Base-by-base conservation (phyloP, 176 grass and related monocot genomes). In the Juncus effusus region DNA sequence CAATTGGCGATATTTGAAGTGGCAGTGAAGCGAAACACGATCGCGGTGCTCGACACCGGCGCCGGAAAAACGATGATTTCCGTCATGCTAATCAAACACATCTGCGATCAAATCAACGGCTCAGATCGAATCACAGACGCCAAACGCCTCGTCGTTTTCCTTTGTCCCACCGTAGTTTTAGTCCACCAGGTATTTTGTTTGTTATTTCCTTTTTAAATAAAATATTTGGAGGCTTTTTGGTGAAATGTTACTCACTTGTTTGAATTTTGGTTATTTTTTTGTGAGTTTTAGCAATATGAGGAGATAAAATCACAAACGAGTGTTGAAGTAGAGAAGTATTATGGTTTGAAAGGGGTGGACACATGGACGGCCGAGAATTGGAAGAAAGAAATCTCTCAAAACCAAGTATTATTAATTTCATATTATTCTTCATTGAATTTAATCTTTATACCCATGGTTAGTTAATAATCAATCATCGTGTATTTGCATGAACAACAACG, bases 61-160 rank as follows among this genome's bases (percentile, higher is more conserved):
- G 56, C 87, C 0, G 92, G 84, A 52, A 96, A 86, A 77, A 96
- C 92, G 13, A 96, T 96, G 87, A 88, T 91, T 16, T 81, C 92
- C 3, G 74, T 88, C 16, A 96, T 96, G 92, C 85, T 96, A 37
- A 91, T 96, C 56, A 85, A 84, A 38, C 40, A 88, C 38, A 64
- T 91, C 41, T 64, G 38, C 3, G 38, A 59, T 40, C 19, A 63
- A 16, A 60, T 81, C n/a, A 75, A 60, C 51, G 77, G 44, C 62
- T 12, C 70, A 52, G 80, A 60, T 63, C 53, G 28, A 55, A 84
- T 83, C 38, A 38, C 54, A 14, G 49, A 56, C 36, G 12, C 5
- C 19, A 75, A 73, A 60, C 73, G 69, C 61, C 54, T 86, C 74
- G 79, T 96, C 44, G 40, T 96, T 59, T 96, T 88, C 56, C 87